These are phyloP conservation scores for Amanita rubescens DNA, from an alignment of 768 basidiomycete genomes.

Conservation along the genomic window DNA sequence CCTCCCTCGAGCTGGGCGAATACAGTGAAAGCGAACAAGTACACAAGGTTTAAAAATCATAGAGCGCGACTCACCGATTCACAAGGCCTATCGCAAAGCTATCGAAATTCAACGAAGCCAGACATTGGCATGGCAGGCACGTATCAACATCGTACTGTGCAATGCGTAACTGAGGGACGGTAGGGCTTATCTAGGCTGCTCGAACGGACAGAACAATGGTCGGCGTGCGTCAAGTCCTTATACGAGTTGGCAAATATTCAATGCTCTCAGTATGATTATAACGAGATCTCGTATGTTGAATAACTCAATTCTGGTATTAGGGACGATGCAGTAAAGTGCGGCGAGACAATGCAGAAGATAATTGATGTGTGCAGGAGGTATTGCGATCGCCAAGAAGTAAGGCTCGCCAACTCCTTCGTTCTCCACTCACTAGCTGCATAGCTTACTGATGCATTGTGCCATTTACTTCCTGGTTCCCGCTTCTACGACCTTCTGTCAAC, in stretches of 20 bases:
- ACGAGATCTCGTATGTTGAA: background rate
- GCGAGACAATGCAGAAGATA: constrained; percentile 73
- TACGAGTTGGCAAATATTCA: constrained; percentile 52
- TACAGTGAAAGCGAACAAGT: constrained; percentile 81
- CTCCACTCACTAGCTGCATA: constrained; percentile 21
- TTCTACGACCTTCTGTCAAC: constrained; percentile 52
- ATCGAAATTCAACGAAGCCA: constrained; percentile 62
- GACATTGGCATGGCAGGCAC: constrained; percentile 79
- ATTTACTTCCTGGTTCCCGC: constrained; percentile 70
- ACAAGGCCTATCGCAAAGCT: constrained; percentile 73
- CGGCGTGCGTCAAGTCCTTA: constrained; percentile 45
- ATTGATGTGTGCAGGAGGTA: constrained; percentile 53
- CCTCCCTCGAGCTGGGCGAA: constrained; percentile 69
- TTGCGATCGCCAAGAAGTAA: constrained; percentile 55
- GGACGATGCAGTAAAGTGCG: constrained; percentile 70
- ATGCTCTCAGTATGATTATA: constrained; percentile 34
- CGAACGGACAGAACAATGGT: constrained; percentile 56
- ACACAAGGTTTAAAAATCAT: constrained; percentile 14
- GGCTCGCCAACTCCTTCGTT: constrained; percentile 10
- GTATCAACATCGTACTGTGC: constrained; percentile 16
- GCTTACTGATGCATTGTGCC: constrained; percentile 59
- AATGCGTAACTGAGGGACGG: constrained; percentile 4
- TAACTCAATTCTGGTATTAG: constrained; percentile 28
- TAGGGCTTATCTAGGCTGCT: constrained; percentile 73
- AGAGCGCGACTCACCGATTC: constrained; percentile 11